Base-by-base conservation (phyloP, 1,284 basidiomycete genomes). In the Boletellus deceptivus region DNA sequence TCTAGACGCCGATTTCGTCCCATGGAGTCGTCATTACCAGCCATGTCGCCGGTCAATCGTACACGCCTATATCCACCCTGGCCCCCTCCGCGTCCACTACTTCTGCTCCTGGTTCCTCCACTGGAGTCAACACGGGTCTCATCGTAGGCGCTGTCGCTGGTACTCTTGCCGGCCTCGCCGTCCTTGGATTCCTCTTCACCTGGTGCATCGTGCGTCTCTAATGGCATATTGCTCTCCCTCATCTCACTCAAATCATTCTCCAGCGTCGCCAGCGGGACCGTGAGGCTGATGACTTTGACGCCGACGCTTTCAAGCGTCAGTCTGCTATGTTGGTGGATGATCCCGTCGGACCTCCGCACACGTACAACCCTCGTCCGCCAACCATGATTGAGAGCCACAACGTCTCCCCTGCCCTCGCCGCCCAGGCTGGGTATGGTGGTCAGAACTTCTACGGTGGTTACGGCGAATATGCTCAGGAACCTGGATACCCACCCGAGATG, bases 261-360 rank as follows among this genome's bases (percentile, higher is more conserved):
- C 75, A 83, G 56, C 72, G 72, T 39, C 72, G 75, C 34, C 69
- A 70, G 46, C 69, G 72, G 48, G 65, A 63, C 16, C 67, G 72
- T 9, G 72, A 75, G 17, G 66, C 66, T 3, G 72, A 72, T 8
- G 72, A 71, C 29, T 87, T 84, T 65, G 74, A 79, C 54, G 65
- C 80, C 0, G 65, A 69, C 33, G 72, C 73, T 3, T 84, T 85
- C 73, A 76, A 77, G 49, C 74, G 75, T 51, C 80, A 84, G 49
- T 86, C 84, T 13, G 77, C 76, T n/a, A 62, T 81, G 17, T 64
- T 86, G 14, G 67, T 78, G 7, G 72, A 80, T 46, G 82, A 84
- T 37, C 72, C 73, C 9, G 70, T 49, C 17, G 54, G 53, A 1
- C 51, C 55, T 2, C 14, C 53, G 2, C 72, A 45, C 65, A 67